phyloP scores from a whole-genome alignment of 2,329 filamentous ascomycete genomes.

The Raffaelea arxii region DNA sequence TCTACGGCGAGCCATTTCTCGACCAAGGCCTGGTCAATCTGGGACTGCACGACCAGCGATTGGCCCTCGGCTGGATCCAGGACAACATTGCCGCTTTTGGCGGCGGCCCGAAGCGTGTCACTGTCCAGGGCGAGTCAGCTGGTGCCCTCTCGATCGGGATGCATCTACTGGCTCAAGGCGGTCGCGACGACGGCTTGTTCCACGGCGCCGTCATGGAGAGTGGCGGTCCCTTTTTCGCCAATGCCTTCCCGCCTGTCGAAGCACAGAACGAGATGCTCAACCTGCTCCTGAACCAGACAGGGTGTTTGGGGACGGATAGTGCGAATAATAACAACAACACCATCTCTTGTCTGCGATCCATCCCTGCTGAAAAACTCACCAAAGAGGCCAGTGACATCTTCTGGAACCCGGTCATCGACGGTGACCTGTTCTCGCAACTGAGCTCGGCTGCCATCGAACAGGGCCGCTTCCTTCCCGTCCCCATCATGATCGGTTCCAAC shows the following conservation, averaged over 20 bases:
- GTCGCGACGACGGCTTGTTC: slow-evolving; percentile 35
- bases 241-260: neutral
- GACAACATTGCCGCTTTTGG: slow-evolving; percentile 36
- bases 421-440: slow-evolving; percentile 31
- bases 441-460: slow-evolving; percentile 29
- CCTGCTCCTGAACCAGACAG: no score
- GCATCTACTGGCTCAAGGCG: slow-evolving; percentile 28
- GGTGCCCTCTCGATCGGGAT: slow-evolving; percentile 8
- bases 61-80: slow-evolving; percentile 51
- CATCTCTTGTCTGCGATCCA: slow-evolving; percentile 33
- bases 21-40: slow-evolving; percentile 23
- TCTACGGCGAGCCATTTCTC: no score
- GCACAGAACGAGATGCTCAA: no score
- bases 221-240: slow-evolving; percentile 20
- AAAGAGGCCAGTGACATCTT: slow-evolving; percentile 35
- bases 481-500: slow-evolving; percentile 33
- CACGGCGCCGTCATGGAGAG: slow-evolving; percentile 32
- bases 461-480: slow-evolving; percentile 32
- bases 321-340: slow-evolving; percentile 8
- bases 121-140: slow-evolving; percentile 10
- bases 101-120: slow-evolving; percentile 12
- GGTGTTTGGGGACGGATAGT: no score
- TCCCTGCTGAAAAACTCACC: slow-evolving; percentile 27
- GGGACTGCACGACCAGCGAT: slow-evolving; percentile 53
- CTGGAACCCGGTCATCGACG: slow-evolving; percentile 42